Conservation (phyloP, 1,139 yeast genomes). For the Chernovozyma sophiae-reginae region DNA sequence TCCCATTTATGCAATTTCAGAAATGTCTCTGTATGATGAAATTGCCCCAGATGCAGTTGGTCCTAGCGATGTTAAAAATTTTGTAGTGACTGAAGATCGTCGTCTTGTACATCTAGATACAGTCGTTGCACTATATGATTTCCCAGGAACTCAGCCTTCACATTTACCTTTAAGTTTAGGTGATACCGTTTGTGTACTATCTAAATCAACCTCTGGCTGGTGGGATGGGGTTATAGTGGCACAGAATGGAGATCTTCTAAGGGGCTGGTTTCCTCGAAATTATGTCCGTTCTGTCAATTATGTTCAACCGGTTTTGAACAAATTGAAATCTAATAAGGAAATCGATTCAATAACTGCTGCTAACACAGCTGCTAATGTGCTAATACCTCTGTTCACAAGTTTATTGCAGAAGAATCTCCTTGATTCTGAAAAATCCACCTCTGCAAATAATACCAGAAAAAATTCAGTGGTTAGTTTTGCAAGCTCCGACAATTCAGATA, state of each 20-base stretch:
- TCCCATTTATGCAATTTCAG: too few relatives aligned
- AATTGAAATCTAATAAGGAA: slow-evolving; percentile 38
- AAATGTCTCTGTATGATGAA: slow-evolving; percentile 25
- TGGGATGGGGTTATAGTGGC: slow-evolving; percentile 65
- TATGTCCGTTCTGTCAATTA: slow-evolving; percentile 48
- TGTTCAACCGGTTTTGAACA: slow-evolving; percentile 43
- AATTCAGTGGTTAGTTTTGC: slow-evolving; percentile 41
- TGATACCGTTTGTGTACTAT: slow-evolving; percentile 48
- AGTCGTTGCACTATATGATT: slow-evolving; percentile 50
- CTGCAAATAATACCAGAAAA: slow-evolving; percentile 35
- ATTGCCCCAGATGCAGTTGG: slow-evolving; percentile 37
- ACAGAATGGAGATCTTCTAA: slow-evolving; percentile 36
- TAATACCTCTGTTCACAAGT: slow-evolving; percentile 42
- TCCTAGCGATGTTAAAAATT: slow-evolving; percentile 22
- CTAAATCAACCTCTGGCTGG: slow-evolving; percentile 62
- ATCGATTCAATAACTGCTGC: slow-evolving; percentile 46
- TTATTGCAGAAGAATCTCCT: slow-evolving; percentile 34
- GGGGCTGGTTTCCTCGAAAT: slow-evolving; percentile 79
- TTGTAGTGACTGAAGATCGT: slow-evolving; percentile 13
- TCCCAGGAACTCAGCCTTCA: slow-evolving; percentile 44
- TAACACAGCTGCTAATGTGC: slow-evolving; percentile 47
- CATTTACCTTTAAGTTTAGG: slow-evolving; percentile 47
- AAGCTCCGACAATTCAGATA: slow-evolving; percentile 16
- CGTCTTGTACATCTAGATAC: slow-evolving; percentile 43
- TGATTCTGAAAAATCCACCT: slow-evolving; percentile 29